Evolutionary conservation across 2,329 filamentous ascomycete species (phyloP).

Genomic region (Uncinocarpus reesii): DNA sequence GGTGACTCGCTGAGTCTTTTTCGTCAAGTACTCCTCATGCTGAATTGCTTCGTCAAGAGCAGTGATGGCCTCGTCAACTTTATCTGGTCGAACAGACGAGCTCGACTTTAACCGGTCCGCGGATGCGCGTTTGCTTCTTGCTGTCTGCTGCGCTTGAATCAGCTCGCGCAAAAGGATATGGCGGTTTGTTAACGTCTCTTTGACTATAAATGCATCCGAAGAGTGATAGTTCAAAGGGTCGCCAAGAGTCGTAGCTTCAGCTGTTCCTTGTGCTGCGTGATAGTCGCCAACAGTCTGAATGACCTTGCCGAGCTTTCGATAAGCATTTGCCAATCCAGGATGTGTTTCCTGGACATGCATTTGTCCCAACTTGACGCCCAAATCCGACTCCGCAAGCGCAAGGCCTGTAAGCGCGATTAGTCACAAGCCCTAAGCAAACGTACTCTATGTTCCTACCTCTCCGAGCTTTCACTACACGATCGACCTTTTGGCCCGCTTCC

Average conservation of each 20-base stretch:
- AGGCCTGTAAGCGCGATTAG: conserved; percentile 50
- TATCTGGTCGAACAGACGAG: conserved; percentile 79
- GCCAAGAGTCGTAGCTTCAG: conserved; percentile 86
- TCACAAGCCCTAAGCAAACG: neutral
- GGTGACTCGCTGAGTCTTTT: conserved; percentile 83
- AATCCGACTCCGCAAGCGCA: conserved; percentile 82
- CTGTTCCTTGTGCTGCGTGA: conserved; percentile 91
- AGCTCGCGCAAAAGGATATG: conserved; percentile 93
- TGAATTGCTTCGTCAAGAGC: conserved; percentile 77
- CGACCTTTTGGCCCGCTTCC: conserved; percentile 95
- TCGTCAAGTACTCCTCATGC: conserved; percentile 67
- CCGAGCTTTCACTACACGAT: conserved; percentile 82
- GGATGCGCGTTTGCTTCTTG: conserved; percentile 70
- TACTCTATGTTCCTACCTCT: conserved; percentile 52
- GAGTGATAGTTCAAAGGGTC: conserved; percentile 94
- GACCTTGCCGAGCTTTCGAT: conserved; percentile 86
- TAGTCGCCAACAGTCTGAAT: conserved; percentile 91
- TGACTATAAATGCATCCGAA: conserved; percentile 91
- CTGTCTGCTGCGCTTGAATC: conserved; percentile 76
- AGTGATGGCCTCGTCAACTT: conserved; percentile 94
- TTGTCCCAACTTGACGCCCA: conserved; percentile 76
- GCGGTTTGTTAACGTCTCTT: conserved; percentile 93
- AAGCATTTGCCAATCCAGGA: conserved; percentile 74
- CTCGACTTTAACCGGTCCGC: conserved; percentile 81
- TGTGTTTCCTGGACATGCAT: conserved; percentile 90